Percentiles rank a stretch among this genome's conserved stretches.
phyloP scores from a whole-genome alignment of 192 early-diverging fungal species.

The Umbelopsis vinacea region DNA sequence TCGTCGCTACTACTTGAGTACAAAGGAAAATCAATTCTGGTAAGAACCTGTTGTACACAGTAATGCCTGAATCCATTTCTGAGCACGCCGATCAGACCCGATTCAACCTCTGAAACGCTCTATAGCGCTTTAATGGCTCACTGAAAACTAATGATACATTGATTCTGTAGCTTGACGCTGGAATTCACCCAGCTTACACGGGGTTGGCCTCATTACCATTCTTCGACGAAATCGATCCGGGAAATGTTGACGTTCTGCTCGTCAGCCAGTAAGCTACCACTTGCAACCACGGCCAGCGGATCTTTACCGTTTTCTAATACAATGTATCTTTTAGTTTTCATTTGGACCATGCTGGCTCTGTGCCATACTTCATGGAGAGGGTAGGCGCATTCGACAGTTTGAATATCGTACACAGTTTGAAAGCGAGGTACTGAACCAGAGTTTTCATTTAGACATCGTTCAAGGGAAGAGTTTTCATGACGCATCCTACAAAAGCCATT shows the following conservation, averaged over 20 bases:
- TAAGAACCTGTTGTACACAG: slow-evolving; percentile 33
- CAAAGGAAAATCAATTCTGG: slow-evolving; percentile 96
- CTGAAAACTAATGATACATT: not conserved
- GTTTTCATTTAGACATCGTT: slow-evolving; percentile 80
- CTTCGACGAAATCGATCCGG: slow-evolving; percentile 93
- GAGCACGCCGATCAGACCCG: no score
- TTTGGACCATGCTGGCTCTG: slow-evolving; percentile 93
- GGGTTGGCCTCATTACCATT: slow-evolving; percentile 94
- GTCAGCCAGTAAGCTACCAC: slow-evolving; percentile 81
- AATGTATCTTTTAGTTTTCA: slow-evolving; percentile 75
- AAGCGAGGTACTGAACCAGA: not conserved
- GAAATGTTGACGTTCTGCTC: slow-evolving; percentile 85
- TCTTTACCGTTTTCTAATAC: not conserved
- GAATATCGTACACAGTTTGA: not conserved
- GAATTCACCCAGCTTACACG: slow-evolving; percentile 90
- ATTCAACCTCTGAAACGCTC: no score
- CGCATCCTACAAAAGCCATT: slow-evolving; percentile 98
- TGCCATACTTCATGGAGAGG: slow-evolving; percentile 97
- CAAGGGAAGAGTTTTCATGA: slow-evolving; percentile 97
- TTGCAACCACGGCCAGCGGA: not conserved
- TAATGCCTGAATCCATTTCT: not conserved
- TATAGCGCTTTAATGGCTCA: no score
- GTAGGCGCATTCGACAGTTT: slow-evolving; percentile 40
- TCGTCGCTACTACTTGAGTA: slow-evolving; percentile 92
- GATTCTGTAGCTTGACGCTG: slow-evolving; percentile 82